Percentiles rank a stretch among this genome's conserved stretches.
phyloP scores from a whole-genome alignment of 495 filamentous ascomycete genomes.

The Pyronema omphalodes region DNA sequence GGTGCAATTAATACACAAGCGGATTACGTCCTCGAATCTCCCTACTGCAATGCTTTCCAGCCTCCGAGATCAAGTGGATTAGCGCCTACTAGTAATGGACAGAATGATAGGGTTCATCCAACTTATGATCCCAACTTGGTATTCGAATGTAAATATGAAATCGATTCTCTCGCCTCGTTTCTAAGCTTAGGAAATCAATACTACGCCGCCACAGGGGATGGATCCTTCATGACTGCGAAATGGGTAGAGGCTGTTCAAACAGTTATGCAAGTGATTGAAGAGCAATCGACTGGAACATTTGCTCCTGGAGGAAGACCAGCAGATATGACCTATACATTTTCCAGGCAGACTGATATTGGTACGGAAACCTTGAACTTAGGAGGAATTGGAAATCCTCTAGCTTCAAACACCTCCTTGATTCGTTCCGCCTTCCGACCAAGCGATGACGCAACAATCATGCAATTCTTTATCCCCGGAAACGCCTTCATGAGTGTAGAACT shows the following conservation, averaged over 20 bases:
- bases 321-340: constrained; percentile 56
- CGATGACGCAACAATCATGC: constrained; percentile 89
- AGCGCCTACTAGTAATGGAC: constrained; percentile 46
- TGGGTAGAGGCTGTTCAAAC: constrained; percentile 69
- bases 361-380: constrained; percentile 76
- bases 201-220: constrained; percentile 57
- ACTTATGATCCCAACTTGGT: constrained; percentile 64
- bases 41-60: constrained; percentile 98
- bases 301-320: constrained; percentile 45
- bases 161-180: constrained; percentile 89
- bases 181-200: constrained; percentile 74
- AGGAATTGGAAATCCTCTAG: constrained; percentile 81
- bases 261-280: constrained; percentile 51
- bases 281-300: constrained; percentile 68
- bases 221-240: constrained; percentile 53
- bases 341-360: constrained; percentile 54
- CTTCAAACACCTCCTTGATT: constrained; percentile 63
- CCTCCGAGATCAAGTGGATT: constrained; percentile 70
- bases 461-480: constrained; percentile 91
- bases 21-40: constrained; percentile 56
- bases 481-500: constrained; percentile 91
- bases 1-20: constrained; percentile 90
- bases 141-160: constrained; percentile 98
- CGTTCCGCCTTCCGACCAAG: constrained; percentile 90
- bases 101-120: constrained; percentile 72